phyloP scores from a whole-genome alignment of 78 protist genomes.

The Speleostelium caveatum region DNA sequence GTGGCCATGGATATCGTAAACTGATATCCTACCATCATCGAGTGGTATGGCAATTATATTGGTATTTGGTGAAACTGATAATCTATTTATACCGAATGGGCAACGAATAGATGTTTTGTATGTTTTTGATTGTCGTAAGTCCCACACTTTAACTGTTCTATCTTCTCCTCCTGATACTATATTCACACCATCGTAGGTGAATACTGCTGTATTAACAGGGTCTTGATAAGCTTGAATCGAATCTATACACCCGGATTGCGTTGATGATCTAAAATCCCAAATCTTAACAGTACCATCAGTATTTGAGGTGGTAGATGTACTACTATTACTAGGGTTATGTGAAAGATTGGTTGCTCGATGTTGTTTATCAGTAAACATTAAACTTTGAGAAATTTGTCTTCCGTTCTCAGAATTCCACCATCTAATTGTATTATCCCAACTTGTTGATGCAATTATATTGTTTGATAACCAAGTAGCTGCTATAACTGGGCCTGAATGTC shows the following conservation, averaged over 20 bases:
- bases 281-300: constrained; percentile 55
- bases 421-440: constrained; percentile 67
- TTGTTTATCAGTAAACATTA: neutral
- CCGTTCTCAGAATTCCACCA: constrained; percentile 72
- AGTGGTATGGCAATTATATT: constrained; percentile 49
- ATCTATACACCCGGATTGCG: constrained; percentile 2
- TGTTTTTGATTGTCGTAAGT: constrained; percentile 40
- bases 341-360: constrained; percentile 31
- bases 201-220: constrained; percentile 25
- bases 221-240: constrained; percentile 39
- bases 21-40: constrained; percentile 73
- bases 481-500: constrained; percentile 44
- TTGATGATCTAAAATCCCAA: constrained; percentile 35
- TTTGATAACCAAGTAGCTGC: constrained; percentile 42
- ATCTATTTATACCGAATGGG: constrained; percentile 45
- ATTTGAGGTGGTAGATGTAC: constrained; percentile 9
- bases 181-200: constrained; percentile 20
- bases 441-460: constrained; percentile 9
- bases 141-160: constrained; percentile 58
- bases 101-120: constrained; percentile 70
- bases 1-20: constrained; percentile 63
- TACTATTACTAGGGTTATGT: neutral
- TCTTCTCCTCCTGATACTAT: constrained; percentile 59
- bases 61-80: constrained; percentile 36
- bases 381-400: neutral